Conservation (phyloP, 495 filamentous ascomycete species). For the Podospora conica region DNA sequence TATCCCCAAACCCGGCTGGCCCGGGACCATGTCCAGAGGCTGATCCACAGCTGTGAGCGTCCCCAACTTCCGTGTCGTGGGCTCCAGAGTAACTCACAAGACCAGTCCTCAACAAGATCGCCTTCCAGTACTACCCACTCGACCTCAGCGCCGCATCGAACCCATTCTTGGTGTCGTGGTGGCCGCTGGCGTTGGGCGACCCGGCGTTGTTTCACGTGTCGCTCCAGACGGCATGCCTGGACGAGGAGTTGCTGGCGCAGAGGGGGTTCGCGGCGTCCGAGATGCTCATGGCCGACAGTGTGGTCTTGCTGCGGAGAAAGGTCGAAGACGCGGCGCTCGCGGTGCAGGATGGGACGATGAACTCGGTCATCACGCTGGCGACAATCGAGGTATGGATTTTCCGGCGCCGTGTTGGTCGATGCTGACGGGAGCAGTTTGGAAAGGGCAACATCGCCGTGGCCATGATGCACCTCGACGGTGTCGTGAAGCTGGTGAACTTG, state of each 20-base stretch:
- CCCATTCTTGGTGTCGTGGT: conserved; percentile 50
- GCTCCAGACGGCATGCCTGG: conserved; percentile 47
- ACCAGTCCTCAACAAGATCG: conserved; percentile 48
- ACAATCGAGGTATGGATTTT: conserved; percentile 41
- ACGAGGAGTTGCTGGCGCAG: conserved; percentile 44
- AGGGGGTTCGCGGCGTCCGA: conserved; percentile 44
- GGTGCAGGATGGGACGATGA: conserved; percentile 48
- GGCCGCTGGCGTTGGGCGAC: conserved; percentile 46
- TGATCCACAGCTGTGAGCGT: conserved; percentile 45
- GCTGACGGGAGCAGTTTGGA: conserved; percentile 34
- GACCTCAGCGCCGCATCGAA: conserved; percentile 43
- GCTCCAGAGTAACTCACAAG: conserved; percentile 13
- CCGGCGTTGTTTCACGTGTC: conserved; percentile 50
- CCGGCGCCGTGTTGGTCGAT: neutral
- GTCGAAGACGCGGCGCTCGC: conserved; percentile 38
- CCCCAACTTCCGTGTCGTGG: neutral
- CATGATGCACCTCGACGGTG: conserved; percentile 46
- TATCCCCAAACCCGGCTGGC: conserved; percentile 46
- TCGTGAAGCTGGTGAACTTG: conserved; percentile 40
- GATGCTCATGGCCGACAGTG: conserved; percentile 47
- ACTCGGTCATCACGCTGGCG: conserved; percentile 49
- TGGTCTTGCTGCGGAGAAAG: conserved; percentile 41
- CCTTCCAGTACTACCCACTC: conserved; percentile 50
- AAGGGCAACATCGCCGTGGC: conserved; percentile 41
- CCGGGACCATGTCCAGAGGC: conserved; percentile 38